Evolutionary conservation across 225 moss, liverwort and hornwort genomes (phyloP), one percentile per base, ranked within the genome.

Genomic region (Straminergon stramineum): DNA sequence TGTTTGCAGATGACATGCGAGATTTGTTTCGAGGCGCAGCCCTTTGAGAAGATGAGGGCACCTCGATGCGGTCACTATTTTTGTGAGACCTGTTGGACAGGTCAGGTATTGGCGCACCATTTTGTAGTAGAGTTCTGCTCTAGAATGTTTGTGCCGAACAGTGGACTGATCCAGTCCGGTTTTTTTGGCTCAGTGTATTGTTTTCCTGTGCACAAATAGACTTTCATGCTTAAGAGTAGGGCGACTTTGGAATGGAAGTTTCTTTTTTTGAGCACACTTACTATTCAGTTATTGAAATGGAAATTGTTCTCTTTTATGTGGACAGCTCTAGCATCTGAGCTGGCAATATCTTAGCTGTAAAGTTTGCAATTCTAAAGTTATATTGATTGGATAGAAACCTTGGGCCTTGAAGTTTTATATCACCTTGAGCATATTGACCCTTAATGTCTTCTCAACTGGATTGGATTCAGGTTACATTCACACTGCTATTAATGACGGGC

Each of bases 11-110:
- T 95, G 89, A 91, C 91, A 53, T 99, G 97, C 83, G 95, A 94
- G 86, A 97, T 99, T 85, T 99, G 99, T 89, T 97, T 99, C 63
- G 99, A 99, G 89, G 68, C 85, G 27, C 95, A 99, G 79, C 88
- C 95, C 51, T 81, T 92, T 76, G 96, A 95, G 90, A 93, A 93
- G 91, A 99, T 99, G 99, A 97, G 93, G 87, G 97, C 99, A 55
- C 96, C 96, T 69, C 92, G 95, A 79, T 99, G 99, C 85, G 95
- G 94, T 82, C 99, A 99, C 88, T 97, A 93, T 91, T 99, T 97
- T 93, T 99, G 99, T 92, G 97, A 97, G 92, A 93, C 95, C 84
- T 99, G 99, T 88, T 99, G 99, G 99, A 99, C 96, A 89, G 94
- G 97, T 95, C 87, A 92, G 94, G 91, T 91, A 90, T 92, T 87